These are phyloP conservation scores for Decorospora gaudefroyi DNA, from an alignment of 2,329 filamentous ascomycete genomes.

Conservation along the genomic window DNA sequence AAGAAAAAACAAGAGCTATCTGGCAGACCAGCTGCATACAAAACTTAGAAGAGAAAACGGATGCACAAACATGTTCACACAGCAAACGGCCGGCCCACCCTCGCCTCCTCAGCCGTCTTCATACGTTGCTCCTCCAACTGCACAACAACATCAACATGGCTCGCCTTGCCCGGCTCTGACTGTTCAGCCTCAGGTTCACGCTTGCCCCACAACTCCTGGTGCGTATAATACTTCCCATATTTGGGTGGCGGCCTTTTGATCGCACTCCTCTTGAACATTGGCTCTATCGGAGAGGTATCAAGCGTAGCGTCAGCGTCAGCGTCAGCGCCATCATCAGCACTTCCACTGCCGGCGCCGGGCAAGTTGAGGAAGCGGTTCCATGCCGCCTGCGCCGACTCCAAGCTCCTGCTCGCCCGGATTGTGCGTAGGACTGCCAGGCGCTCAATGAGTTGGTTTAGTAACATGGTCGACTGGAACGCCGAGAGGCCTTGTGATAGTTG, in stretches of 20 bases:
- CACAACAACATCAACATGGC: constrained; percentile 4
- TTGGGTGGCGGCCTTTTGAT: constrained; percentile 11
- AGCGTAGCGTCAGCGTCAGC: neutral
- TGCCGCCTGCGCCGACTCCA: constrained; percentile 40
- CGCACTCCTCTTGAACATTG: neutral
- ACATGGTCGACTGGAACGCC: constrained; percentile 37
- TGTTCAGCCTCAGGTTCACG: neutral
- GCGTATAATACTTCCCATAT: constrained; percentile 29
- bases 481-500: constrained; percentile 38
- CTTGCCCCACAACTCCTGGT: constrained; percentile 38
- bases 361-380: constrained; percentile 43
- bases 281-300: too few species aligned
- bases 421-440: constrained; percentile 41
- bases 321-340: neutral
- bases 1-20: neutral
- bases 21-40: constrained; percentile 1
- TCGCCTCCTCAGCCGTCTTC: constrained; percentile 5
- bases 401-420: constrained; percentile 39
- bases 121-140: constrained; percentile 7
- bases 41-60: neutral
- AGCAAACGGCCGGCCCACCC: constrained; percentile 14
- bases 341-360: constrained; percentile 26
- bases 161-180: neutral
- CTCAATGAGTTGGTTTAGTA: constrained; percentile 32
- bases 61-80: constrained; percentile 8